These are phyloP conservation scores for Vigna mungo DNA, from an alignment of 306 rosid species.

Conservation along the genomic window DNA sequence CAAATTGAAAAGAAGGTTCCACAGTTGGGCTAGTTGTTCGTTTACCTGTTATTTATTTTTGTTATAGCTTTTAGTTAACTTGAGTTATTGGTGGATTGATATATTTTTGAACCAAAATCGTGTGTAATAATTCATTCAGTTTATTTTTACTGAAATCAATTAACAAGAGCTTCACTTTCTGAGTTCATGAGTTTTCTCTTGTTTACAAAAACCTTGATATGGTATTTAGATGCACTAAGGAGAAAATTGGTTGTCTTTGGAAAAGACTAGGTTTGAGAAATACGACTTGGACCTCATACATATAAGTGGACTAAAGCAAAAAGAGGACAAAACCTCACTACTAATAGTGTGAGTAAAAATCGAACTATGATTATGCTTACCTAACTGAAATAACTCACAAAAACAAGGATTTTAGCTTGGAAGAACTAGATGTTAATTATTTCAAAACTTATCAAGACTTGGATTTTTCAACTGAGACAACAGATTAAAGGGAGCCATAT, in stretches of 20 bases:
- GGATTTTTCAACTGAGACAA: no score
- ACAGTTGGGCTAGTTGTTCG: not conserved
- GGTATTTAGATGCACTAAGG: not conserved
- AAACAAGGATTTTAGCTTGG: no score
- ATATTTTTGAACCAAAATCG: not conserved
- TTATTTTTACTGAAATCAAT: slow-evolving; percentile 2
- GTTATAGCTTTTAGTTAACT: not conserved
- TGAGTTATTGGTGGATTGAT: not conserved
- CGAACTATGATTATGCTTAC: no score
- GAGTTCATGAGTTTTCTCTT: not conserved
- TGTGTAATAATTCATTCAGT: not conserved
- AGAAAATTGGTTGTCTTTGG: not conserved
- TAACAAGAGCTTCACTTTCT: not conserved
- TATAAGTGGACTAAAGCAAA: no score
- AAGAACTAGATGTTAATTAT: no score
- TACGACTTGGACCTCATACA: no score
- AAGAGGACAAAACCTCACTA: no score
- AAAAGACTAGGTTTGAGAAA: not conserved
- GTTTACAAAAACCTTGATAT: not conserved
- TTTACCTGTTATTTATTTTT: not conserved
- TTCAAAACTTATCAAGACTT: no score
- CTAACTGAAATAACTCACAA: no score
- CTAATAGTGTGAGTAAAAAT: no score
- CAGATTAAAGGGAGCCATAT: no score
- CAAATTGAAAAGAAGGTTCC: not conserved